Evolutionary conservation across 176 grass and related monocot species (phyloP).

Genomic region (Otatea glauca): DNA sequence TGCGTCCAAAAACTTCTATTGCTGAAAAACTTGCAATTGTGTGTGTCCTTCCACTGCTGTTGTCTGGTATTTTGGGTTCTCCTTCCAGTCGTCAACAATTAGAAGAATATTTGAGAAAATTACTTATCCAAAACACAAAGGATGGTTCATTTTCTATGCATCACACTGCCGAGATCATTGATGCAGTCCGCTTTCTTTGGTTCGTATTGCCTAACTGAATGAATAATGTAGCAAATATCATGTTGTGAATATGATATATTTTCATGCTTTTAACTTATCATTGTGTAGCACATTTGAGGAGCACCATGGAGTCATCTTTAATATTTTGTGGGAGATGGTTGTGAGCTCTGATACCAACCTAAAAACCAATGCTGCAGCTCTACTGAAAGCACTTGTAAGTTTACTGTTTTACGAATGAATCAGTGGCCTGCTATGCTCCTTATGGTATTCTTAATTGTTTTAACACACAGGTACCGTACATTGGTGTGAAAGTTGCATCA

Average conservation of each 20-base stretch:
- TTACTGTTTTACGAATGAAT: conserved; percentile 38
- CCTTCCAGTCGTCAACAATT: conserved; percentile 61
- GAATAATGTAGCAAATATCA: conserved; percentile 23
- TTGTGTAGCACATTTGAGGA: conserved; percentile 82
- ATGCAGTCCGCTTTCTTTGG: conserved; percentile 87
- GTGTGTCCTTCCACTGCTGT: conserved; percentile 86
- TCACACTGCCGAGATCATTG: conserved; percentile 75
- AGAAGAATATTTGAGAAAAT: conserved; percentile 85
- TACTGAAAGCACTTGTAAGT: conserved; percentile 93
- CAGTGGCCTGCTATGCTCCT: conserved; percentile 27
- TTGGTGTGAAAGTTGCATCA: conserved; percentile 77
- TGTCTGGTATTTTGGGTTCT: conserved; percentile 93
- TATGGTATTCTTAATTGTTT: conserved; percentile 42
- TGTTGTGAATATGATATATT: conserved; percentile 32
- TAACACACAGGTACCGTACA: conserved; percentile 73
- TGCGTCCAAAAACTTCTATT: conserved; percentile 75
- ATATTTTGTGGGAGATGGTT: conserved; percentile 98
- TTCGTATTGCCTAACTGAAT: conserved; percentile 50
- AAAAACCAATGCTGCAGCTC: conserved; percentile 78
- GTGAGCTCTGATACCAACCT: conserved; percentile 77
- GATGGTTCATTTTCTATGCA: conserved; percentile 84
- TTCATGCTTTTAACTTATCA: conserved; percentile 47
- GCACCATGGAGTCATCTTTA: conserved; percentile 85
- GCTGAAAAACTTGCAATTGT: conserved; percentile 74
- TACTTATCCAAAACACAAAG: conserved; percentile 71